phyloP scores from a whole-genome alignment of 768 basidiomycete genomes.

The Termitomyces sp. region DNA sequence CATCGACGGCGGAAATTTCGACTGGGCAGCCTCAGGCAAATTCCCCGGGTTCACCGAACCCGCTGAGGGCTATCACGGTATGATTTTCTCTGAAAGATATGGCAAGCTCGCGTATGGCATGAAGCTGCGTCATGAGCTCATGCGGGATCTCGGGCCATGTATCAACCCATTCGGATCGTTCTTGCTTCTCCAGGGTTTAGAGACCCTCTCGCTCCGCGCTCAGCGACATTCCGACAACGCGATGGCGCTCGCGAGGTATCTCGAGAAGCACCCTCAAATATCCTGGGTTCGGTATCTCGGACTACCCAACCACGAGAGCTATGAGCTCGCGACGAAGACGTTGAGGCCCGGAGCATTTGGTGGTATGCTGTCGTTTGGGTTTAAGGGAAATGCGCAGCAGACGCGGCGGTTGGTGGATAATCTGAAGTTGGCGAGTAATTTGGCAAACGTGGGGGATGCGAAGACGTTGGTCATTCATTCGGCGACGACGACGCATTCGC shows the following conservation, averaged over 20 bases:
- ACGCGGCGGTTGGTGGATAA: slow-evolving; percentile 64
- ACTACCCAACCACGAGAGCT: slow-evolving; percentile 52
- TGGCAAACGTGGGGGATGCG: slow-evolving; percentile 72
- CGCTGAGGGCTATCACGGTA: slow-evolving; percentile 65
- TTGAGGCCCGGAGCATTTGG: slow-evolving; percentile 55
- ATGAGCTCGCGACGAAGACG: slow-evolving; percentile 51
- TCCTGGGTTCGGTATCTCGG: slow-evolving; percentile 81
- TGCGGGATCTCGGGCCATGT: slow-evolving; percentile 63
- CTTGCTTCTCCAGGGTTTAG: slow-evolving; percentile 72
- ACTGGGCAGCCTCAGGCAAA: slow-evolving; percentile 62
- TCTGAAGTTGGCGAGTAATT: slow-evolving; percentile 64
- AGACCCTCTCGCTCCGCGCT: slow-evolving; percentile 67
- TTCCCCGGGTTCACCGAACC: slow-evolving; percentile 76
- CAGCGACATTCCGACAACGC: slow-evolving; percentile 73
- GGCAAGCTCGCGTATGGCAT: slow-evolving; percentile 58
- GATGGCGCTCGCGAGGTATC: slow-evolving; percentile 56
- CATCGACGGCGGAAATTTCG: slow-evolving; percentile 70
- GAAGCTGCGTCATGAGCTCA: slow-evolving; percentile 54
- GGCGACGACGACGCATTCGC: slow-evolving; percentile 72
- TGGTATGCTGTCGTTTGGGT: slow-evolving; percentile 75
- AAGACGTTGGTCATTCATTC: slow-evolving; percentile 82
- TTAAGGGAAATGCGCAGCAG: slow-evolving; percentile 49
- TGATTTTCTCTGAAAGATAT: slow-evolving; percentile 61
- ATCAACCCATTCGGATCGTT: slow-evolving; percentile 73
- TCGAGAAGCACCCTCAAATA: slow-evolving; percentile 60